Percentiles rank a stretch among this genome's conserved stretches.
These are phyloP conservation scores for Passalora sequoiae DNA, from an alignment of 2,329 filamentous ascomycete genomes.

Conservation along the genomic window DNA sequence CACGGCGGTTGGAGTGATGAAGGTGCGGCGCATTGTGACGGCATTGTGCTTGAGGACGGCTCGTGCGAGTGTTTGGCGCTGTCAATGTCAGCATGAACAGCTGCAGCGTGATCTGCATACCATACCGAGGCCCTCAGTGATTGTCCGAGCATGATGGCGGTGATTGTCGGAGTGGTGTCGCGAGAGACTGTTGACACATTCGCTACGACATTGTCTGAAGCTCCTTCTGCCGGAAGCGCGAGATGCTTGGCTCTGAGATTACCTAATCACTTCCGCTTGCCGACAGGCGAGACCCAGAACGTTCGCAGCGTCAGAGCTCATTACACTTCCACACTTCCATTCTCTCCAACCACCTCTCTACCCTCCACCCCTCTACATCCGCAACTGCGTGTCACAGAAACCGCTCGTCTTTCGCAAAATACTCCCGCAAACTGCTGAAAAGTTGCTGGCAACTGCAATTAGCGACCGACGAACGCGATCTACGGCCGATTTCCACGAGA, in stretches of 20 bases:
- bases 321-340: conserved; percentile 8
- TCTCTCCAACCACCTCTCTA: conserved; percentile 11
- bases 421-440: conserved; percentile 4
- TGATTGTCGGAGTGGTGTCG: background rate
- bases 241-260: too few relatives aligned
- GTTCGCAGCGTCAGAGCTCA: too few relatives aligned
- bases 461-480: conserved; percentile 28
- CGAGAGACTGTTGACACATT: background rate
- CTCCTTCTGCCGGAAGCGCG: too few relatives aligned
- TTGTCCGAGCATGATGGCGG: conserved; percentile 54
- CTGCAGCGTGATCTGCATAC: conserved; percentile 31
- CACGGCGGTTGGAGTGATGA: conserved; percentile 57
- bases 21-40: conserved; percentile 55
- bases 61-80: conserved; percentile 60
- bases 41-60: conserved; percentile 53
- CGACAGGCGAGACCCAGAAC: too few relatives aligned
- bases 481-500: conserved; percentile 28
- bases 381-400: conserved; percentile 25
- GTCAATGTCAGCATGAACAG: conserved; percentile 24
- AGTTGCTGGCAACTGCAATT: conserved; percentile 24
- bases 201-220: too few relatives aligned
- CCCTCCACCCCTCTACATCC: conserved; percentile 18
- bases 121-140: conserved; percentile 57
- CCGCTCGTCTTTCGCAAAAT: conserved; percentile 15
- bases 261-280: too few relatives aligned